phyloP scores from a whole-genome alignment of 2,329 filamentous ascomycete species.

The Paecilomyces fulvus region DNA sequence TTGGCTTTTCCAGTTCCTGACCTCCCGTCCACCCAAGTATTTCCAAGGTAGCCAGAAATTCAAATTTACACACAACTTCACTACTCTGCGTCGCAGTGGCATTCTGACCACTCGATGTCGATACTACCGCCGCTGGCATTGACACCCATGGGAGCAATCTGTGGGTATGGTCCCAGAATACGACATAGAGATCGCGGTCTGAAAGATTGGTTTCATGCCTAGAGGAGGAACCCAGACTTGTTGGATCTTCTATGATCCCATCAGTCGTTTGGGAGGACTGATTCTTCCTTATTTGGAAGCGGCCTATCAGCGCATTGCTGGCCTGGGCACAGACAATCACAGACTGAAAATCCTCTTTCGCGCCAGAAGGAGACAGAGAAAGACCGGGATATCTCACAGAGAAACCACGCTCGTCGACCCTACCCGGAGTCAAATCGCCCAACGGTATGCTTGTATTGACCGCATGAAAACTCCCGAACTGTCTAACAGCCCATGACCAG shows the following conservation, averaged over 20 bases:
- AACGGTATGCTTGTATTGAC: not conserved
- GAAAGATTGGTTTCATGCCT: not conserved
- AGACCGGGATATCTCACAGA: not conserved
- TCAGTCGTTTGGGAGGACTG: not conserved
- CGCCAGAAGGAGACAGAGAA: not conserved
- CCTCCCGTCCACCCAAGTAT: not conserved
- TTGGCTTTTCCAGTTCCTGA: not conserved
- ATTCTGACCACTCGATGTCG: not conserved
- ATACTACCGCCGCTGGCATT: slow-evolving; percentile 1
- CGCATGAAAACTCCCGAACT: not conserved
- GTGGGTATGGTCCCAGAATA: not conserved
- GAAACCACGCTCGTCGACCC: not conserved
- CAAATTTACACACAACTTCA: not conserved
- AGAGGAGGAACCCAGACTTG: not conserved
- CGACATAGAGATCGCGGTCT: not conserved
- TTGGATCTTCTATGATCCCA: not conserved
- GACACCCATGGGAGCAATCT: not conserved
- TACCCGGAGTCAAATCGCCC: not conserved
- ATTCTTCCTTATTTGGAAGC: not conserved
- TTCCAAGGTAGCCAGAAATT: slow-evolving; percentile 1
- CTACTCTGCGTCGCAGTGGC: not conserved
- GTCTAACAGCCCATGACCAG: slow-evolving; percentile 1
- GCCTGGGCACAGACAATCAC: not conserved
- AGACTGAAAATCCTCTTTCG: not conserved
- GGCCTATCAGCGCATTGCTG: not conserved